Base-by-base conservation (phyloP, 108 stramenopile genomes). In the Fistulifera pelliculosa region DNA sequence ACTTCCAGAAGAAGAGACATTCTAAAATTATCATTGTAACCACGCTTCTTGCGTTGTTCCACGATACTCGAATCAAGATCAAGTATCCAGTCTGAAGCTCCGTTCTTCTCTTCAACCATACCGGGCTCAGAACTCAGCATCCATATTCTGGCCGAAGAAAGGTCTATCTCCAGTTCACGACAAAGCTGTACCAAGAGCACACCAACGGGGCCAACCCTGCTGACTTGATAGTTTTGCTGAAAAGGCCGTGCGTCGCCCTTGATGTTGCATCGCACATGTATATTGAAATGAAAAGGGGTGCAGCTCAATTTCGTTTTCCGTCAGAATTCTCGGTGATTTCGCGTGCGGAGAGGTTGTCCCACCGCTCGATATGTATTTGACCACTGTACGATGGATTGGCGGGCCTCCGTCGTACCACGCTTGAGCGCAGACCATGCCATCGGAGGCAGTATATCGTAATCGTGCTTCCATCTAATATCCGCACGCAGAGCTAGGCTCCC, bases 401-500 rank as follows among this genome's bases (percentile, higher is more conserved):
- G 90, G 90, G 28, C 90, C 90, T n/a, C 90, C 90, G 64, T 92
- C 90, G 53, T 92, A 85, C 90, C 90, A 92, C 10, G 84, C 86
- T 57, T 92, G 0, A 92, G 60, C 21, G 85, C 90, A 47, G 78
- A 83, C 86, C 86, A 92, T 18, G 66, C 84, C 38, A 86, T 49
- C 16, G 90, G 90, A 23, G 86, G 81, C 25, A 92, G 50, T 14
- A 92, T 80, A 56, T 91, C 85, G 59, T 85, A 92, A 53, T 92
- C 90, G 52, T 75, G 75, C 39, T 70, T 70, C 78, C 77, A 83
- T 42, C 74, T 72, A 31, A 92, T 72, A 39, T 77, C 80, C 38
- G 48, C 62, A 45, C 71, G 71, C 19, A 92, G 48, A 16, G 84
- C 84, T 38, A 92, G 68, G 41, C 75, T 81, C 12, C 89, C 89